These are phyloP conservation scores for Saturnispora dispora DNA, from an alignment of 805 yeast species.

Conservation along the genomic window DNA sequence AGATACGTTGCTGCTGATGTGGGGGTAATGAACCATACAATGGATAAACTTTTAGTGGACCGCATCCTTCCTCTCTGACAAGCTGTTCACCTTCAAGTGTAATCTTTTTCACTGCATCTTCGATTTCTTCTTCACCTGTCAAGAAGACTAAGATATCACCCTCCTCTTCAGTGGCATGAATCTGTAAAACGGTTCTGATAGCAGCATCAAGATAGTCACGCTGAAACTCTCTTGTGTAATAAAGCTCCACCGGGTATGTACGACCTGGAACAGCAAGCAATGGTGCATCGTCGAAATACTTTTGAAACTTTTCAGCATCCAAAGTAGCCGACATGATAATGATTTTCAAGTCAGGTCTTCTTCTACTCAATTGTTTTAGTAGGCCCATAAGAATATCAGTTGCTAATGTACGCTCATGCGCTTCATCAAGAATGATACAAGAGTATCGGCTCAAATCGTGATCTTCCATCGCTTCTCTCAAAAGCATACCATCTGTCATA, in stretches of 20 bases:
- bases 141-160: conserved; percentile 84
- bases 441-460: conserved; percentile 73
- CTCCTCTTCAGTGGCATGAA: conserved; percentile 91
- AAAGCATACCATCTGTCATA: conserved; percentile 98
- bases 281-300: conserved; percentile 86
- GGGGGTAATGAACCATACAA: conserved; percentile 96
- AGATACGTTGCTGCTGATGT: conserved; percentile 85
- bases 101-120: conserved; percentile 88
- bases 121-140: conserved; percentile 97
- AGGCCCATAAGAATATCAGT: conserved; percentile 96
- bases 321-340: conserved; percentile 97
- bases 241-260: conserved; percentile 94
- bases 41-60: conserved; percentile 86
- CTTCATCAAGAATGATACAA: conserved; percentile 92
- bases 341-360: conserved; percentile 83
- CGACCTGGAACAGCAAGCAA: conserved; percentile 95
- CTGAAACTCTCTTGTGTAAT: conserved; percentile 94
- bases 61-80: conserved; percentile 80
- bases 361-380: conserved; percentile 65
- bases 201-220: conserved; percentile 93
- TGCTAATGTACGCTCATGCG: conserved; percentile 94
- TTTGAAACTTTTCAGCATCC: conserved; percentile 79
- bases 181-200: conserved; percentile 88
- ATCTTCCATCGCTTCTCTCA: conserved; percentile 97
- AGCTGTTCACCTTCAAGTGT: conserved; percentile 83